Percentiles rank a stretch among this genome's conserved stretches.
Conservation (phyloP, 2,329 filamentous ascomycete genomes). For the Penicillium sp. region DNA sequence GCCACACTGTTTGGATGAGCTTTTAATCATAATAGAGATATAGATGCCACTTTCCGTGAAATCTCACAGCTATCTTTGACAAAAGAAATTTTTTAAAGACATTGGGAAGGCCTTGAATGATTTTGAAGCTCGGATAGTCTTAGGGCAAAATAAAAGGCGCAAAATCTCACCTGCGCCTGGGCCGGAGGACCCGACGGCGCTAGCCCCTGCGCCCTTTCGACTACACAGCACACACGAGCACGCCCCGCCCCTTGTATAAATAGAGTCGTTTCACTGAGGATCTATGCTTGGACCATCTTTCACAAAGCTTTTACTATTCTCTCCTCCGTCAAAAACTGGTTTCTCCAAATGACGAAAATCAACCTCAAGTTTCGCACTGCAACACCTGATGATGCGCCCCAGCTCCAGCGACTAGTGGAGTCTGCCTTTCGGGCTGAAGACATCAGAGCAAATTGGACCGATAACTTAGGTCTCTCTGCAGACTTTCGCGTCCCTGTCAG, state of each 20-base stretch:
- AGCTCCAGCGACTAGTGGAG: slow-evolving; percentile 42
- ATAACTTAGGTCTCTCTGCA: slow-evolving; percentile 31
- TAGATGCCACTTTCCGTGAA: no score
- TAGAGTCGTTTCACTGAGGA: neutral
- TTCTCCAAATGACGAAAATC: slow-evolving; percentile 14
- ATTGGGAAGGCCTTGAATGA: no score
- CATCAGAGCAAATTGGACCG: slow-evolving; percentile 39
- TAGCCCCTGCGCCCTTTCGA: neutral
- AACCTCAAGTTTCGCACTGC: slow-evolving; percentile 42
- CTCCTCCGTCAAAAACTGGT: no score
- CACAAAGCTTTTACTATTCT: neutral
- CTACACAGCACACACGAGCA: neutral
- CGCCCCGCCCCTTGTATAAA: neutral
- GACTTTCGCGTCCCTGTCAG: slow-evolving; percentile 26
- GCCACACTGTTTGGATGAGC: no score
- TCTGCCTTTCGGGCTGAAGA: slow-evolving; percentile 46
- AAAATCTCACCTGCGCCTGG: neutral
- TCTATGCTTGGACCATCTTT: no score
- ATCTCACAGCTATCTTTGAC: no score
- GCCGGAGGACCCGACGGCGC: neutral
- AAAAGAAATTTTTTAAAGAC: no score
- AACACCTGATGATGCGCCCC: slow-evolving; percentile 37
- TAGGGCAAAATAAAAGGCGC: no score
- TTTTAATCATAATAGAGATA: no score
- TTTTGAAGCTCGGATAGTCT: no score